phyloP scores from a whole-genome alignment of 2,329 filamentous ascomycete species.

The Aureobasidium leucospermi region DNA sequence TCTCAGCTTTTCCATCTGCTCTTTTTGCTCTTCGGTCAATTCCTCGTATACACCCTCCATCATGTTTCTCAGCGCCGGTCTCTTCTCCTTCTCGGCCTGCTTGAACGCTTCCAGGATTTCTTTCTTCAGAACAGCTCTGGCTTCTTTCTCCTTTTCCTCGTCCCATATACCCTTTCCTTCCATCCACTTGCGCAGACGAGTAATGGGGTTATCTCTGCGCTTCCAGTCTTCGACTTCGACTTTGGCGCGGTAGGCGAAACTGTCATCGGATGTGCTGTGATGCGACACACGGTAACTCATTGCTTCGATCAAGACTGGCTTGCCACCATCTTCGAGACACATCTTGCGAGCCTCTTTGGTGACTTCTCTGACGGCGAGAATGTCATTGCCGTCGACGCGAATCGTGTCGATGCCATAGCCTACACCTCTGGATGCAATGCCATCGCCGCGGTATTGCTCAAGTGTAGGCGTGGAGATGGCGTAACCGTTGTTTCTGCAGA shows the following conservation, averaged over 20 bases:
- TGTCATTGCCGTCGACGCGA: slow-evolving; percentile 88
- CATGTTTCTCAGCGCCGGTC: slow-evolving; percentile 61
- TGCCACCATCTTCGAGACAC: slow-evolving; percentile 72
- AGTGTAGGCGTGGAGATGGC: slow-evolving; percentile 84
- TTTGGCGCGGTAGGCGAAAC: slow-evolving; percentile 86
- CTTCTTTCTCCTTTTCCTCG: slow-evolving; percentile 70
- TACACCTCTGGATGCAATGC: slow-evolving; percentile 77
- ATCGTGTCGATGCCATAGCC: slow-evolving; percentile 95
- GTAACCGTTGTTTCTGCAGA: slow-evolving; percentile 89
- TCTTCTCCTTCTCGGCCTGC: slow-evolving; percentile 74
- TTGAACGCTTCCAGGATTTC: slow-evolving; percentile 78
- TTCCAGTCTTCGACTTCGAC: slow-evolving; percentile 97
- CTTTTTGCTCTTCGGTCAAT: slow-evolving; percentile 67
- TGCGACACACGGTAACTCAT: slow-evolving; percentile 98
- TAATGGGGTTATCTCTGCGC: slow-evolving; percentile 79
- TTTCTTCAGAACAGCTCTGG: slow-evolving; percentile 58
- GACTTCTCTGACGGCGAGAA: slow-evolving; percentile 78
- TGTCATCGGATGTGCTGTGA: slow-evolving; percentile 94
- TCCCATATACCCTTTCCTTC: slow-evolving; percentile 78
- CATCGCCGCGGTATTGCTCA: slow-evolving; percentile 86
- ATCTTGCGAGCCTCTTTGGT: slow-evolving; percentile 69
- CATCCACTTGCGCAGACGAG: slow-evolving; percentile 81
- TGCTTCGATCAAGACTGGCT: slow-evolving; percentile 81
- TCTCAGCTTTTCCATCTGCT: slow-evolving; percentile 69
- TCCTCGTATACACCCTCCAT: slow-evolving; percentile 90